Evolutionary conservation across 345 rosid genomes (phyloP).

Genomic region (Eucalyptus marginata): DNA sequence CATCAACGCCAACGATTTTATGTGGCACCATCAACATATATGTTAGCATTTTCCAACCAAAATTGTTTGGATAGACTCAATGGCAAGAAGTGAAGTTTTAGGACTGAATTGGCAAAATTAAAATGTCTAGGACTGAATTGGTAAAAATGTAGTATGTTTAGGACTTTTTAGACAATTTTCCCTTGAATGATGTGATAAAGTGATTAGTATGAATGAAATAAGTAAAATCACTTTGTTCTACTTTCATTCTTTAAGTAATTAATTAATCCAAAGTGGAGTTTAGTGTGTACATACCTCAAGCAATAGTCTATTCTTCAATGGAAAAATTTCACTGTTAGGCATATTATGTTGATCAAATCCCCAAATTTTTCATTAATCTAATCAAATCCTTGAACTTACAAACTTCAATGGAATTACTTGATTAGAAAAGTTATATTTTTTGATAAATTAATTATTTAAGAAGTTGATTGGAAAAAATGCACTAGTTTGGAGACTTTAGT

Average conservation of each 20-base stretch:
- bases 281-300: neutral
- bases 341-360: neutral
- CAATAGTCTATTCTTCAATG: neutral
- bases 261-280: neutral
- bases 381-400: neutral
- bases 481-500: neutral
- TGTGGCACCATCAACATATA: rapidly evolving
- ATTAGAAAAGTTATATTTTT: neutral
- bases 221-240: neutral
- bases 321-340: neutral
- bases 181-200: neutral
- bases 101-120: too few relatives aligned
- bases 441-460: neutral
- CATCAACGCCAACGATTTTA: rapidly evolving
- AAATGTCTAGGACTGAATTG: rapidly evolving
- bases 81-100: too few relatives aligned
- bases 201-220: neutral
- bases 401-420: neutral
- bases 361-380: neutral
- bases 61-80: too few relatives aligned
- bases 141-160: too few relatives aligned
- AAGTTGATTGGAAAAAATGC: neutral
- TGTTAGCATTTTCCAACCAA: rapidly evolving
- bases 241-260: neutral
- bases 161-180: rapidly evolving